Base-by-base conservation (phyloP, 1,284 basidiomycete species). In the Crucibulum parvulum region DNA sequence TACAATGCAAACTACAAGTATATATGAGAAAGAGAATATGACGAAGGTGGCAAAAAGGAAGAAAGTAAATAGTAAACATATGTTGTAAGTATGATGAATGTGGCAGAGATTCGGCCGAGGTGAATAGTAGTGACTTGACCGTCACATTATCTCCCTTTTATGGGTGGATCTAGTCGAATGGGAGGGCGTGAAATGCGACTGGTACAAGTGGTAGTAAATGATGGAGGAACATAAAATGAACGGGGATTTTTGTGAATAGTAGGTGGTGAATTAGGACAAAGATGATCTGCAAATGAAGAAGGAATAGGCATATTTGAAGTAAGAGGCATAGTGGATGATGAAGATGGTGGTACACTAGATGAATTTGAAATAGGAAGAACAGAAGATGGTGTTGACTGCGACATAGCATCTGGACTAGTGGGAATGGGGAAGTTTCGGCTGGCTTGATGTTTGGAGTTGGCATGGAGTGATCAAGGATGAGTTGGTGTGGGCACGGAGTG, bases 401-500 rank as follows among this genome's bases (percentile, higher is more conserved):
- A 16, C 41, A 43, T 18, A 38, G 24, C 24, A 10, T 15, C 7
- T 6, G 1, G 31, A 50, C n/a, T 7, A 50, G 15, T 38, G 34
- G 36, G 18, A 54, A 16, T n/a, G 41, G n/a, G 16, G 9, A 38
- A 38, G 52, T 39, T 24, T 39, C 37, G 7, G 41, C n/a, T 11
- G 24, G 41, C 1, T 15, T 5, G 52, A 35, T 34, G 18, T 34
- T 37, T 18, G 24, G 37, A 16, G 24, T n/a, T 16, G 35, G 15
- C 13, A 51, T 13, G 15, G 15, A 51, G 6, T 54, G 38, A 18
- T 54, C 5, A 9, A 54, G n/a, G n/a, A 24, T 38, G 46, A 62
- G 18, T 31, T 48, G 4, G 51, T 69, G 73, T 13, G 73, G 72
- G 50, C 64, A 62, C 13, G 72, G 72, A 37, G 70, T 57, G 4